Evolutionary conservation across 768 basidiomycete species (phyloP).

Genomic region (Lactifluus subvellereus): DNA sequence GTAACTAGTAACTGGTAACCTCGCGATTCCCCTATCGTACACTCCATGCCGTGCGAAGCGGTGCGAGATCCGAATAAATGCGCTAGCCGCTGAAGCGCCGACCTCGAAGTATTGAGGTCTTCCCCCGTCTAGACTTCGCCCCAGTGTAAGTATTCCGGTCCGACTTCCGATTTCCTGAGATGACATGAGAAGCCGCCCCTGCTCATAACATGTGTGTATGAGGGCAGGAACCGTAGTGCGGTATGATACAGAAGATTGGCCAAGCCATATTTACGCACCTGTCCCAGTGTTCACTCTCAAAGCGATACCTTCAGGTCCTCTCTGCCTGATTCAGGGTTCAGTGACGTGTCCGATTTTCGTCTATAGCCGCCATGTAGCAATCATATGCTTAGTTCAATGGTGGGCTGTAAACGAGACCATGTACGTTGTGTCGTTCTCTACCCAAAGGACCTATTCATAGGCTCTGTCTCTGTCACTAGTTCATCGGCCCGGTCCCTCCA

Average conservation of each 20-base stretch:
- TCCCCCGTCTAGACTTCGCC: neutral
- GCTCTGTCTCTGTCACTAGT: neutral
- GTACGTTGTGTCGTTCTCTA: neutral
- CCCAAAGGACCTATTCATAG: neutral
- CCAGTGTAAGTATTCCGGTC: neutral
- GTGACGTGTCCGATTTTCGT: neutral
- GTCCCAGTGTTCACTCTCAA: neutral
- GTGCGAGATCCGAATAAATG: conserved; percentile 1
- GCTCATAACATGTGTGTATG: neutral
- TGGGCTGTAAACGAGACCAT: neutral
- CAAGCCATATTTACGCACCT: neutral
- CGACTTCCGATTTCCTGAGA: conserved; percentile 10
- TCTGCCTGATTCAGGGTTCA: neutral
- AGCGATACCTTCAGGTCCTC: neutral
- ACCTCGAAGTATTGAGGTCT: neutral
- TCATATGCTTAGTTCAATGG: neutral
- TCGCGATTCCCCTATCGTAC: neutral
- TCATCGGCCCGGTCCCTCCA: conserved; percentile 5
- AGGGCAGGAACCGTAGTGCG: neutral
- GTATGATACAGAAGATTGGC: neutral
- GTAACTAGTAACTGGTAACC: neutral
- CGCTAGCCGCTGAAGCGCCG: neutral
- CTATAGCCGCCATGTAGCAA: neutral
- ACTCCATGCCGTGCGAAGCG: neutral
- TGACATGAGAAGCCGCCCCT: neutral